These are phyloP conservation scores for Trichoderma koningii DNA, from an alignment of 2,329 filamentous ascomycete genomes.

Conservation along the genomic window DNA sequence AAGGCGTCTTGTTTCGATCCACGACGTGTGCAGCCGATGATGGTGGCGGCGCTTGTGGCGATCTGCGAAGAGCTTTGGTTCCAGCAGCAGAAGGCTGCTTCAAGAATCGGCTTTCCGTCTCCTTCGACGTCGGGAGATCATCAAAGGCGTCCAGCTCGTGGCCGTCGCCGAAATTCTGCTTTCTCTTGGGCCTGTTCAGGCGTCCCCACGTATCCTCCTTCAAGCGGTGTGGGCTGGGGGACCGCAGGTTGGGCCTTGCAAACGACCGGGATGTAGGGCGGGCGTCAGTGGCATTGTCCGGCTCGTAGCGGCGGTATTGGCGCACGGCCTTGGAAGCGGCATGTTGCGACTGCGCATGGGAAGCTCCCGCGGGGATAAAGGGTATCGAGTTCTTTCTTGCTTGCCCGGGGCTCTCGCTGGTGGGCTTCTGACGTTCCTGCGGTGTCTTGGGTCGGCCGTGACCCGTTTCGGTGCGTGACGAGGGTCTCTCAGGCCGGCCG, in stretches of 20 bases:
- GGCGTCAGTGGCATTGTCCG: slow-evolving; percentile 65
- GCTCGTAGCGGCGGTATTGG: slow-evolving; percentile 77
- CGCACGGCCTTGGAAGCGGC: slow-evolving; percentile 70
- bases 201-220: slow-evolving; percentile 59
- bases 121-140: slow-evolving; percentile 84
- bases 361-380: slow-evolving; percentile 77
- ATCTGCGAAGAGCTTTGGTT: slow-evolving; percentile 62
- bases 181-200: slow-evolving; percentile 66
- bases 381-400: slow-evolving; percentile 65
- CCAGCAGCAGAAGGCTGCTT: slow-evolving; percentile 75
- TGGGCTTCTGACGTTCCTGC: slow-evolving; percentile 59
- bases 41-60: slow-evolving; percentile 55
- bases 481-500: slow-evolving; percentile 57
- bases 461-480: slow-evolving; percentile 57
- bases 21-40: slow-evolving; percentile 44
- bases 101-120: slow-evolving; percentile 77
- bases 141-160: slow-evolving; percentile 92
- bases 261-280: slow-evolving; percentile 59
- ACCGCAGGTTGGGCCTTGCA: slow-evolving; percentile 60
- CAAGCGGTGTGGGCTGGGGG: slow-evolving; percentile 59
- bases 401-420: slow-evolving; percentile 51
- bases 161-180: slow-evolving; percentile 77
- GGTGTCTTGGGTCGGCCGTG: slow-evolving; percentile 71
- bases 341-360: slow-evolving; percentile 76
- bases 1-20: slow-evolving; percentile 56